These are phyloP conservation scores for Paramecium octaurelia DNA, from an alignment of 73 alveolate genomes.

Conservation along the genomic window DNA sequence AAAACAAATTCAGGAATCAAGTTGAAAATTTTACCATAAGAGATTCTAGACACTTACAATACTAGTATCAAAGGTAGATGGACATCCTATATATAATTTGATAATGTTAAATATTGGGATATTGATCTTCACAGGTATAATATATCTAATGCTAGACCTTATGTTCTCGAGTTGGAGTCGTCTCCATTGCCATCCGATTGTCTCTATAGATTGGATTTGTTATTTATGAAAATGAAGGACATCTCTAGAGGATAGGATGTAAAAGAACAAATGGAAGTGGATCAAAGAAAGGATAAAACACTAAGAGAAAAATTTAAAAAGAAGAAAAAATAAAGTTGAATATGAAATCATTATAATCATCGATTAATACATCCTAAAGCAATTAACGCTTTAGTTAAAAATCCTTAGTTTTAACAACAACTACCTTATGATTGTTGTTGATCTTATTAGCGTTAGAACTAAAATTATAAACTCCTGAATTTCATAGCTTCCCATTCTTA, in stretches of 20 bases:
- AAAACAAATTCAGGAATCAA: constrained; percentile 55
- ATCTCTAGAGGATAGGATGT: neutral
- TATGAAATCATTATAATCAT: neutral
- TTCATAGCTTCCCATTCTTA: neutral
- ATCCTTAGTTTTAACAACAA: neutral
- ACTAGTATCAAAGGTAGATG: constrained; percentile 30
- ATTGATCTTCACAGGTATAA: neutral
- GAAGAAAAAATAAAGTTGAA: neutral
- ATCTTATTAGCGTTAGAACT: neutral
- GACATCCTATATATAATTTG: constrained; percentile 39
- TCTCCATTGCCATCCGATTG: constrained; percentile 63
- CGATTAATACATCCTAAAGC: constrained; percentile 36
- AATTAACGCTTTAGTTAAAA: neutral
- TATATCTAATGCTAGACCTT: constrained; percentile 4
- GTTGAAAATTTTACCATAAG: neutral
- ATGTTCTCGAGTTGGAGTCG: constrained; percentile 43
- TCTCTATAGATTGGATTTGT: constrained; percentile 45
- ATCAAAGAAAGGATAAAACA: constrained; percentile 46
- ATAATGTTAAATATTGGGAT: constrained; percentile 55
- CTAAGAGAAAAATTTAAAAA: constrained; percentile 19
- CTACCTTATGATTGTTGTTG: neutral
- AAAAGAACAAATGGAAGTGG: constrained; percentile 59
- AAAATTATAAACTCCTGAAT: neutral
- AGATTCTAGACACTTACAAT: constrained; percentile 9
- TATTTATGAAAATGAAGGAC: constrained; percentile 52